Conservation (phyloP, 2,329 filamentous ascomycete genomes). For the Scolecobasidium constrictum region DNA sequence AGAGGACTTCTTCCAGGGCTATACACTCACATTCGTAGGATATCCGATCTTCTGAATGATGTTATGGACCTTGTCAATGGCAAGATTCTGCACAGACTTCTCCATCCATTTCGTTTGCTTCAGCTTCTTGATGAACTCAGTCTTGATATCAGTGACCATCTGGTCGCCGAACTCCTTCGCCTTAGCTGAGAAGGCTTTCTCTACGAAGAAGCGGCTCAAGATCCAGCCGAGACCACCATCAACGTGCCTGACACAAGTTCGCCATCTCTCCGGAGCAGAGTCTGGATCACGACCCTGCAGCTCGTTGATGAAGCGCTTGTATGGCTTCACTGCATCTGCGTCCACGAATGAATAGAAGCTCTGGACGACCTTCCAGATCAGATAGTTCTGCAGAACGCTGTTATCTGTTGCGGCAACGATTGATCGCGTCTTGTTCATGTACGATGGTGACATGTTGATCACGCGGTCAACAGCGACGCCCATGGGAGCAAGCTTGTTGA, state of each 20-base stretch:
- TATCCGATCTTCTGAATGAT: constrained; percentile 61
- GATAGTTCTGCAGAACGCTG: constrained; percentile 49
- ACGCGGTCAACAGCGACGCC: constrained; percentile 41
- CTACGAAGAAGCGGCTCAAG: constrained; percentile 58
- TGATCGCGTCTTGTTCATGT: constrained; percentile 46
- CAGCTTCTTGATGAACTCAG: constrained; percentile 52
- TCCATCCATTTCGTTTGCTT: constrained; percentile 54
- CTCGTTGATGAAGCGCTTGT: constrained; percentile 48
- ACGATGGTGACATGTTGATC: constrained; percentile 49
- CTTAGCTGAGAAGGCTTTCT: constrained; percentile 55
- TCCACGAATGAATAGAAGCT: constrained; percentile 44
- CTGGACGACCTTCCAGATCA: constrained; percentile 53
- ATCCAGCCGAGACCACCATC: constrained; percentile 55
- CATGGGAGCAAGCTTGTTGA: constrained; percentile 41
- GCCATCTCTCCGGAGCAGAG: constrained; percentile 53
- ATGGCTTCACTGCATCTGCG: constrained; percentile 47
- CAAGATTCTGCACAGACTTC: constrained; percentile 45
- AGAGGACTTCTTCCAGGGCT: background rate
- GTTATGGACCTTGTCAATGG: constrained; percentile 54
- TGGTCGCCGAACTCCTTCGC: constrained; percentile 57
- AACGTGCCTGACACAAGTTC: constrained; percentile 49
- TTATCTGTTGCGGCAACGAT: constrained; percentile 44
- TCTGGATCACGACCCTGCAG: constrained; percentile 52
- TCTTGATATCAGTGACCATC: constrained; percentile 61
- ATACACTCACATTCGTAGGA: constrained; percentile 33